Evolutionary conservation across 345 rosid genomes (phyloP).

Genomic region (Citrus maxima): DNA sequence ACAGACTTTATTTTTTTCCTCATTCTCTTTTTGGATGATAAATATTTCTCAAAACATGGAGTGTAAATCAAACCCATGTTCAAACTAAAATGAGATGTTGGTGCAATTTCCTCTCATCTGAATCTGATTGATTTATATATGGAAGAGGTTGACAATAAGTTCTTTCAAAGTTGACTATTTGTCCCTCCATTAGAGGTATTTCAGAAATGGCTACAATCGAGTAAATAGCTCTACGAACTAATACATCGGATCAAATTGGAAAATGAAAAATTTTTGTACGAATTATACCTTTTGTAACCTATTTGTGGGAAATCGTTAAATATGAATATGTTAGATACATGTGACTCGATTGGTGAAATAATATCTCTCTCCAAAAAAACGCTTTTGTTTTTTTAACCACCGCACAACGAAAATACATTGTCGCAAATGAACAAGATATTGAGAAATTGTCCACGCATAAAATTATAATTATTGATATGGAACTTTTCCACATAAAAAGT

Average conservation of each 20-base stretch:
- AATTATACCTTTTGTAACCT: background rate
- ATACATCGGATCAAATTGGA: background rate
- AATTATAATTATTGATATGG: background rate
- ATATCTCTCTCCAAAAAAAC: accelerated
- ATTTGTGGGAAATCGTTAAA: background rate
- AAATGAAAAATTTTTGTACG: background rate
- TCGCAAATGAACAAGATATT: background rate
- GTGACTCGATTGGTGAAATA: background rate
- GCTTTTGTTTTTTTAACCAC: background rate
- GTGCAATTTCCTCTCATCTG: no score
- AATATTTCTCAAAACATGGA: no score
- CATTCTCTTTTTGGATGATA: no score
- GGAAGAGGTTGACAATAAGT: no score
- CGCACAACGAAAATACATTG: background rate
- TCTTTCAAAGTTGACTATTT: no score
- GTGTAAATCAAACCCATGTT: no score
- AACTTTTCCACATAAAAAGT: background rate
- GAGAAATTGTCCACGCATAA: background rate
- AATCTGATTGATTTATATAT: no score
- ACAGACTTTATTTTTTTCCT: no score
- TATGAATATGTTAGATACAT: background rate
- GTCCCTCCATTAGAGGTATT: no score
- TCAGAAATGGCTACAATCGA: accelerated
- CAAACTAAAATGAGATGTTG: no score
- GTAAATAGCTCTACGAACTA: no score